Evolutionary conservation across 805 yeast genomes (phyloP), one percentile per base, ranked within the genome.

Genomic region (Cephaloascus fragrans): DNA sequence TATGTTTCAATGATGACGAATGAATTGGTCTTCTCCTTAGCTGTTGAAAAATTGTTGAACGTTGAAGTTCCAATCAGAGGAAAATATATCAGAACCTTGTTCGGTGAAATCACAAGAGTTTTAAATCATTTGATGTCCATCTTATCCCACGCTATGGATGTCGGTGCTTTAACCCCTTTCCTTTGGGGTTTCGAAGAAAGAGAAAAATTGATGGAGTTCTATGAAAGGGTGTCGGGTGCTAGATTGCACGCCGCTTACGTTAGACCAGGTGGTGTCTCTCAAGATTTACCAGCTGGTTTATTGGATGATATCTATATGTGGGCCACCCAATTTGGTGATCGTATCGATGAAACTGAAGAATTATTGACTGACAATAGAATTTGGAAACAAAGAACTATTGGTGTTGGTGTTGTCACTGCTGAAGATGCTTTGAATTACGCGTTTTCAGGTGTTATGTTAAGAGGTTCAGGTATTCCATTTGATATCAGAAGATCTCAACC

Each of bases 241-340:
- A 77, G 95, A 23, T 71, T 86, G 61, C 95, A 86, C 62, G 71
- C 88, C 19, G 94, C 94, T 32, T 86, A 86, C 51, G 80, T 83
- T 45, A 76, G 95, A 67, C 95, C 95, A 40, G 95, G 95, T 53
- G 95, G 95, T 55, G 95, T 86, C 16, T 67, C 90, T 17, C 94
- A 83, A 63, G 95, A 86, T 64, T 62, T 86, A 44, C 95, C 95
- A 19, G 80, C 76, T 32, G 95, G 95, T 38, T 60, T 86, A 54
- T 73, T 86, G 51, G 95, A 86, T 61, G 95, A 86, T 58, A 86
- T 86, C 47, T 86, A 83, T 63, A 85, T 85, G 90, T 86, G 95
- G 95, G 94, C 95, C 41, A 86, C 95, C 18, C 95, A 86, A 68
- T 86, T 86, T 50, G 95, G 95, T 57, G 95, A 86, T 67, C 77